These are phyloP conservation scores for Ceratobasidium sp. DNA, from an alignment of 1,284 basidiomycete species.

Conservation along the genomic window DNA sequence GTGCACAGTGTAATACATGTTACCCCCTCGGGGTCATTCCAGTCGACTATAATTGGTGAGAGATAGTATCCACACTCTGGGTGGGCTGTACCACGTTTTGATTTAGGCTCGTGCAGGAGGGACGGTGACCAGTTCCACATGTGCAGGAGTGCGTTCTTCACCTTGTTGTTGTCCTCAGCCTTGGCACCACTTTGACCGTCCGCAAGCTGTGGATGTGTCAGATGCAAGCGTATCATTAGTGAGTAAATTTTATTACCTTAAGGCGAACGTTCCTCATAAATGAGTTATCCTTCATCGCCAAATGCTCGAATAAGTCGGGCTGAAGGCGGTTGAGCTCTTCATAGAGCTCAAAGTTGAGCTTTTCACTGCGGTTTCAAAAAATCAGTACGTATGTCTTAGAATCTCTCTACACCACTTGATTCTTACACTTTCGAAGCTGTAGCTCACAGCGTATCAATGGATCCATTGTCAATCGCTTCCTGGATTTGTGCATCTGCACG, in stretches of 20 bases:
- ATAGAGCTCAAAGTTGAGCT: neutral
- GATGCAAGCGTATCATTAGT: neutral
- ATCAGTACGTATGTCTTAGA: neutral
- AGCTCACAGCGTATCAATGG: neutral
- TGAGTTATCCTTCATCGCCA: neutral
- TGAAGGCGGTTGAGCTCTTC: conserved; percentile 2
- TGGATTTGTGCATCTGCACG: neutral
- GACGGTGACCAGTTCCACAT: neutral
- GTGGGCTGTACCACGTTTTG: conserved; percentile 7
- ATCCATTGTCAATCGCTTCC: conserved; percentile 8
- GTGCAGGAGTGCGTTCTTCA: conserved; percentile 9
- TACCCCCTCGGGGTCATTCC: conserved; percentile 12
- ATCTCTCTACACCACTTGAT: too few species aligned
- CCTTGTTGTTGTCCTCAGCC: conserved; percentile 32
- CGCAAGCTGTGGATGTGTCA: neutral
- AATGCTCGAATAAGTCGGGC: conserved; percentile 4
- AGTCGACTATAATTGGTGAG: conserved; percentile 11
- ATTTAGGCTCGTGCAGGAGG: conserved; percentile 9
- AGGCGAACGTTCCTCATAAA: neutral
- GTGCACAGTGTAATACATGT: neutral
- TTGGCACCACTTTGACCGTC: conserved; percentile 18
- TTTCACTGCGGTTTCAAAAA: conserved; percentile 1
- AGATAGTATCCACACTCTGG: conserved; percentile 7
- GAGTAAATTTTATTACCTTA: neutral
- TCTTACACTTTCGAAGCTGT: conserved; percentile 9